Conservation (phyloP, 1,284 basidiomycete species). For the Boletus semigastroideus region DNA sequence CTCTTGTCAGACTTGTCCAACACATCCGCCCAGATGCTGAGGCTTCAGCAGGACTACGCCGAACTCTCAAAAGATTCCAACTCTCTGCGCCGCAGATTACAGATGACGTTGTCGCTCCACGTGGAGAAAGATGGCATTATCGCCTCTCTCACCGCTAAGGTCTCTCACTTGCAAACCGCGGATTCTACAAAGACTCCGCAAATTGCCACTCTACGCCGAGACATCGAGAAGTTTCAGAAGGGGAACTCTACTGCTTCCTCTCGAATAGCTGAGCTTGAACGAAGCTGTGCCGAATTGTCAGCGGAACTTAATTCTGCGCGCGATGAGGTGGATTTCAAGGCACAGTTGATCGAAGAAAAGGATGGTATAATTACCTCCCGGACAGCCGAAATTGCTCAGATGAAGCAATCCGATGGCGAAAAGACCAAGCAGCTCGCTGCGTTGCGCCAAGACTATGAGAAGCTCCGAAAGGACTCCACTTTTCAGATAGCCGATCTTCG, state of each 20-base stretch:
- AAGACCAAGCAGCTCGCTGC: background rate
- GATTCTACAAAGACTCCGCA: background rate
- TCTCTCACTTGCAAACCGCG: background rate
- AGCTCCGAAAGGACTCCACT: background rate
- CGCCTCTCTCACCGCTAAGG: slow-evolving; percentile 1
- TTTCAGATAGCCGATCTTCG: background rate
- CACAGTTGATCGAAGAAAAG: background rate
- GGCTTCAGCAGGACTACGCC: background rate
- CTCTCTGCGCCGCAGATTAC: no score
- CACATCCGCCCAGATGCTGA: background rate
- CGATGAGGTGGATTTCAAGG: background rate
- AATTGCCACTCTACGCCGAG: background rate
- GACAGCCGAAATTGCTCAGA: background rate
- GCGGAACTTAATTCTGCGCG: background rate
- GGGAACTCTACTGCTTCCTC: background rate
- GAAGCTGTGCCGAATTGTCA: background rate
- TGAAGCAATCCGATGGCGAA: background rate
- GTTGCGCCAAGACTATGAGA: background rate
- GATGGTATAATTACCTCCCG: background rate
- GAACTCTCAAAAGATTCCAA: no score
- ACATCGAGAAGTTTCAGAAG: slow-evolving; percentile 1
- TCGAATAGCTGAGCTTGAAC: slow-evolving; percentile 1
- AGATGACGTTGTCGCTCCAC: background rate
- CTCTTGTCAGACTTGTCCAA: slow-evolving; percentile 4
- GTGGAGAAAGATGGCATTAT: slow-evolving; percentile 4